Evolutionary conservation across 164 flowering plant genomes (phyloP).

Genomic region (Amborella trichopoda): DNA sequence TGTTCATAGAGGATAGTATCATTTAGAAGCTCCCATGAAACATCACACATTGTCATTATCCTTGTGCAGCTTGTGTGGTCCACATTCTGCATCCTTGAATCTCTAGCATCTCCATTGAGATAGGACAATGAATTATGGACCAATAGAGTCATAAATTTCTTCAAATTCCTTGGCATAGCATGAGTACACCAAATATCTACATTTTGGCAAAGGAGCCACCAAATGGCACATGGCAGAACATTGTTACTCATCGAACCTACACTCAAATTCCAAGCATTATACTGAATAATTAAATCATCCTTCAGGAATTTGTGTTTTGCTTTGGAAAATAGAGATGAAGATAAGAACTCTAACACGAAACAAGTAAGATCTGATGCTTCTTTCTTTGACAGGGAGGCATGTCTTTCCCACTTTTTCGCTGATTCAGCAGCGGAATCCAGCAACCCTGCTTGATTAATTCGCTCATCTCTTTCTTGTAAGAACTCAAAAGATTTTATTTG

Average conservation of each 20-base stretch:
- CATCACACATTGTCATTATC: conserved; percentile 25
- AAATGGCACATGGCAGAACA: conserved; percentile 48
- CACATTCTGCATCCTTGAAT: conserved; percentile 1
- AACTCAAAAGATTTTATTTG: conserved; percentile 46
- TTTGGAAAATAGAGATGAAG: neutral
- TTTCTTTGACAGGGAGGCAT: conserved; percentile 23
- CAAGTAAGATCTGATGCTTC: conserved; percentile 58
- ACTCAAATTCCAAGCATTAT: conserved; percentile 36
- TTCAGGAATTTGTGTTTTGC: neutral
- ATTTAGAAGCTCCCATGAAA: conserved; percentile 44
- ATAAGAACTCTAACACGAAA: conserved; percentile 29
- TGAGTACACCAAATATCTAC: conserved; percentile 73
- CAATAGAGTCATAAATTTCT: conserved; percentile 44
- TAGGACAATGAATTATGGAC: conserved; percentile 22
- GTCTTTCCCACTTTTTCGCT: conserved; percentile 20
- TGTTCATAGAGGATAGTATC: conserved; percentile 59
- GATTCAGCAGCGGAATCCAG: conserved; percentile 19
- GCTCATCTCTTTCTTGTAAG: conserved; percentile 24
- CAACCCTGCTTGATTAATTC: conserved; percentile 9
- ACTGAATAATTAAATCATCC: conserved; percentile 5
- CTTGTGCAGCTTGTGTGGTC: conserved; percentile 8
- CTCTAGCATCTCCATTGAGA: conserved; percentile 7
- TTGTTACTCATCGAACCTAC: conserved; percentile 31
- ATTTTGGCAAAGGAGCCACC: conserved; percentile 71
- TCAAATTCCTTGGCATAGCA: conserved; percentile 53